Evolutionary conservation across 345 rosid species (phyloP).

Genomic region (Alliaria petiolata): DNA sequence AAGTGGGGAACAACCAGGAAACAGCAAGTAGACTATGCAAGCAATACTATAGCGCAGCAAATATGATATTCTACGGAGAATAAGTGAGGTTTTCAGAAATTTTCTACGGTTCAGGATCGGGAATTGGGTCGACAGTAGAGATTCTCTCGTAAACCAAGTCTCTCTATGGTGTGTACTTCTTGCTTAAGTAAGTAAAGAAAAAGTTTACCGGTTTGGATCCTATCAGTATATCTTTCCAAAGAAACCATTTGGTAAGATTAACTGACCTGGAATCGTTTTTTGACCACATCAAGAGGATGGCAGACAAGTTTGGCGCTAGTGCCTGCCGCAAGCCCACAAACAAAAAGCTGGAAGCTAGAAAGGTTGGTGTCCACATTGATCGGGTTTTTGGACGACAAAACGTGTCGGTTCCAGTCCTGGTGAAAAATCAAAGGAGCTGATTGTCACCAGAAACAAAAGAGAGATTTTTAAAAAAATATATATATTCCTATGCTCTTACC

Average conservation of each 20-base stretch:
- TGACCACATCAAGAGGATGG: slow-evolving; percentile 97
- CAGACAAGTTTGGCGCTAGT: slow-evolving; percentile 99
- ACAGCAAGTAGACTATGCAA: neutral
- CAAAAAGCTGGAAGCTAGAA: slow-evolving; percentile 77
- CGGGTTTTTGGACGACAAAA: slow-evolving; percentile 37
- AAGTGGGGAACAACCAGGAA: neutral
- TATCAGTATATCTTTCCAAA: neutral
- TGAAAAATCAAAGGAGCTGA: slow-evolving; percentile 5
- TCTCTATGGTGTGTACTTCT: neutral
- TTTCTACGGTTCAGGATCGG: neutral
- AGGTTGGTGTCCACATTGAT: slow-evolving; percentile 36
- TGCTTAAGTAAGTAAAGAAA: neutral
- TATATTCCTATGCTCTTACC: slow-evolving; percentile 39
- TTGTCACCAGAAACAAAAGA: neutral
- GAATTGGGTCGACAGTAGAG: neutral
- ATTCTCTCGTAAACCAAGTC: neutral
- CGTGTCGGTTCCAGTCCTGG: slow-evolving; percentile 67
- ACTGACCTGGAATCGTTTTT: slow-evolving; percentile 93
- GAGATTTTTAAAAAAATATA: neutral
- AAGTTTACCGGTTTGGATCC: neutral
- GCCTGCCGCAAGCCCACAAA: slow-evolving; percentile 91
- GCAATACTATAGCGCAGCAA: neutral
- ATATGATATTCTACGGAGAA: neutral
- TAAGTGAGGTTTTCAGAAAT: too few species aligned
- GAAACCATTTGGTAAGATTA: neutral